Conservation (phyloP, 2,329 filamentous ascomycete species). For the Fusarium hostae region DNA sequence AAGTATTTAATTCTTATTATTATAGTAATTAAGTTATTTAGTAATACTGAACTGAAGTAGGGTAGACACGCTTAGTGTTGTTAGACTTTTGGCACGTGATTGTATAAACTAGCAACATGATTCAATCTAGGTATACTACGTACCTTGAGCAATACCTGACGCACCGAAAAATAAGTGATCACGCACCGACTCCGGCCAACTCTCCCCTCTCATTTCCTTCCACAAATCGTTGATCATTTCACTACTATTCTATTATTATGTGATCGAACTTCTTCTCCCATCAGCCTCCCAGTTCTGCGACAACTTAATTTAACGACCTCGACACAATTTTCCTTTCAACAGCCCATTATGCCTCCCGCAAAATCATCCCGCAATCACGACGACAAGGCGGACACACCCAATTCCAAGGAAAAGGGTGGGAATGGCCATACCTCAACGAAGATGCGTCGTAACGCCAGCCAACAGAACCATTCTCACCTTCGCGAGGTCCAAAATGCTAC, state of each 20-base stretch:
- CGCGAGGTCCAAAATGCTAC: constrained; percentile 58
- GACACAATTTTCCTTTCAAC: constrained; percentile 1
- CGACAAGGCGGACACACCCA: constrained; percentile 57
- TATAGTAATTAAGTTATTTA: no score
- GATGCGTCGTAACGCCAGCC: constrained; percentile 65
- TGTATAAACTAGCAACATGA: no score
- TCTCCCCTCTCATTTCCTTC: constrained; percentile 35
- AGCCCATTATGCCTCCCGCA: constrained; percentile 55
- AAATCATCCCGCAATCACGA: constrained; percentile 61
- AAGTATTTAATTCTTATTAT: no score
- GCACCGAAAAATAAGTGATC: constrained; percentile 36
- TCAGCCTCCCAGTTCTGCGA: constrained; percentile 10
- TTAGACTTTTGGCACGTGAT: no score
- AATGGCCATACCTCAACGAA: constrained; percentile 61
- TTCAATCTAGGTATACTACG: no score
- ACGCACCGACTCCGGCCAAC: constrained; percentile 40
- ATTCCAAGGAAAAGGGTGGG: constrained; percentile 59
- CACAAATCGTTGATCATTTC: constrained; percentile 16
- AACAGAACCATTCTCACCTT: constrained; percentile 58
- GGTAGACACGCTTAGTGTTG: no score
- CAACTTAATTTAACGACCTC: background rate
- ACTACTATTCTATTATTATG: constrained; percentile 39
- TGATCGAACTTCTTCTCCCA: constrained; percentile 21
- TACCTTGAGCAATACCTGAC: background rate
- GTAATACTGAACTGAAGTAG: no score